Evolutionary conservation across 1,284 basidiomycete species (phyloP).

Genomic region (Fistulinella staudtii): DNA sequence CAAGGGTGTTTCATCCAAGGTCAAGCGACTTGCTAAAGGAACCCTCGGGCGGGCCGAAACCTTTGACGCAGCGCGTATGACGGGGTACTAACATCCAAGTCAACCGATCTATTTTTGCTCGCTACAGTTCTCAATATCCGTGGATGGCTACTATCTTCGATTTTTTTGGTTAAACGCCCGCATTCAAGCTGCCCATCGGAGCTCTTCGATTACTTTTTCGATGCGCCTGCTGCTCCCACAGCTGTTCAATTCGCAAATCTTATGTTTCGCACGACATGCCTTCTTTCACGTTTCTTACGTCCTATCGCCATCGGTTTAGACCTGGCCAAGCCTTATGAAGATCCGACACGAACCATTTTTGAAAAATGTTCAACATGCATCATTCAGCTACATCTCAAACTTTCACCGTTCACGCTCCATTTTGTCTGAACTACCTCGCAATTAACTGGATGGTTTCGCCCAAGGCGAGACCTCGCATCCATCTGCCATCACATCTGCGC

Average conservation of each 20-base stretch:
- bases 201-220: conserved; percentile 7
- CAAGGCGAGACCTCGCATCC: conserved; percentile 7
- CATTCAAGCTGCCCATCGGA: conserved; percentile 9
- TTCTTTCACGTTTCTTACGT: conserved; percentile 12
- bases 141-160: conserved; percentile 7
- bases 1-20: conserved; percentile 47
- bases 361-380: conserved; percentile 14
- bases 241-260: conserved; percentile 7
- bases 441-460: no score
- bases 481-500: conserved; percentile 27
- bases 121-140: conserved; percentile 5
- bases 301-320: conserved; percentile 8
- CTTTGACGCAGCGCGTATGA: conserved; percentile 54
- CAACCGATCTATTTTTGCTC: not conserved
- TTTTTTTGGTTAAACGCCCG: conserved; percentile 5
- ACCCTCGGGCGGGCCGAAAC: conserved; percentile 62
- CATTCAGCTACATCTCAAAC: conserved; percentile 17
- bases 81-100: conserved; percentile 19
- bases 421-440: no score
- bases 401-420: no score
- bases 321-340: conserved; percentile 10
- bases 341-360: conserved; percentile 4
- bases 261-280: conserved; percentile 13
- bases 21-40: conserved; percentile 48
- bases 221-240: conserved; percentile 10